A percentile compares a stretch with the other conserved stretches of the same genome.
Evolutionary conservation across 2,329 filamentous ascomycete species (phyloP).

Genomic region (Fusarium equiseti): DNA sequence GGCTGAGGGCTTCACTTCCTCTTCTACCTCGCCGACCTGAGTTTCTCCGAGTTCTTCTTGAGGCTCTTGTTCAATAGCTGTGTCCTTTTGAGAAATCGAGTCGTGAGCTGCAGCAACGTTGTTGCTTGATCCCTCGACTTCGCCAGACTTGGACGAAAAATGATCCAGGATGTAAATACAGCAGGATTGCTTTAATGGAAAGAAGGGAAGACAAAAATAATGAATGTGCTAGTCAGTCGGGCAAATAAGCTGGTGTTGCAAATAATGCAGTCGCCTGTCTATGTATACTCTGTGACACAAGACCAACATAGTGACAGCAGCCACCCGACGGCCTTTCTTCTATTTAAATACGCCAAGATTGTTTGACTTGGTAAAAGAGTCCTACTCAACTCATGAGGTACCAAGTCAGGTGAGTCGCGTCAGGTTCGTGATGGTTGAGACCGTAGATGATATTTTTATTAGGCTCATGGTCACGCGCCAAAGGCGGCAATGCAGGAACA

Average conservation of each 20-base stretch:
- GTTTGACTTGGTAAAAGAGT: neutral
- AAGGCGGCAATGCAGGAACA: slow-evolving; percentile 39
- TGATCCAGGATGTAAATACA: slow-evolving; percentile 29
- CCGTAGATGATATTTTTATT: slow-evolving; percentile 31
- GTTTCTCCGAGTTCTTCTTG: slow-evolving; percentile 4
- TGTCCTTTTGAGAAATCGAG: slow-evolving; percentile 16
- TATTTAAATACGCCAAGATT: slow-evolving; percentile 28
- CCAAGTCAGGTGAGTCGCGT: slow-evolving; percentile 41
- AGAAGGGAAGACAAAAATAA: neutral
- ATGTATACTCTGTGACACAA: slow-evolving; percentile 26
- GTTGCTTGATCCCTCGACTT: slow-evolving; percentile 29
- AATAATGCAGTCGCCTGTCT: slow-evolving; percentile 29
- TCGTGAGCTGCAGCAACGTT: slow-evolving; percentile 34
- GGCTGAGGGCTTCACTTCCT: neutral
- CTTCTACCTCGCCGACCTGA: slow-evolving; percentile 5
- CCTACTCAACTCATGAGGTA: slow-evolving; percentile 9
- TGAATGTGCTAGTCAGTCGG: neutral
- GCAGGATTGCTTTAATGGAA: neutral
- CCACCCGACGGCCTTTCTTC: neutral
- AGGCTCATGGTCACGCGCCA: slow-evolving; percentile 31
- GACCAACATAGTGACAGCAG: slow-evolving; percentile 16
- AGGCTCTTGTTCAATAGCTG: slow-evolving; percentile 12
- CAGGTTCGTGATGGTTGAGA: slow-evolving; percentile 39
- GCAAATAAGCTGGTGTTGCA: slow-evolving; percentile 25
- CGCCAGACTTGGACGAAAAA: slow-evolving; percentile 16